Evolutionary conservation across 805 yeast genomes (phyloP).

Genomic region (Suhomyces vadensis): DNA sequence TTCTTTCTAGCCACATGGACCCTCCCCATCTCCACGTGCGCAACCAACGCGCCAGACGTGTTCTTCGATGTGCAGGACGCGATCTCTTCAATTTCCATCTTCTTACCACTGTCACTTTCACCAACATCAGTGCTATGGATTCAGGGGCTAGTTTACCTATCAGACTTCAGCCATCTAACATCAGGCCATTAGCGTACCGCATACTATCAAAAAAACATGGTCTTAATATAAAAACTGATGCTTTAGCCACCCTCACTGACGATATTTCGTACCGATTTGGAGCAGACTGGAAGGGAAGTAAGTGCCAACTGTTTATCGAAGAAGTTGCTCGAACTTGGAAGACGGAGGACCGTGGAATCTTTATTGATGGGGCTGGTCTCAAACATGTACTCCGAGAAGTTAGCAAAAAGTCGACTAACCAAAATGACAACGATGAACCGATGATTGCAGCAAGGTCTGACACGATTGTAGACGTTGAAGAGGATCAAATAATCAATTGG

Average conservation of each 20-base stretch:
- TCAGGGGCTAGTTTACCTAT: constrained; percentile 56
- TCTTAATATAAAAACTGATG: constrained; percentile 83
- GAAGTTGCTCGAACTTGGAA: constrained; percentile 83
- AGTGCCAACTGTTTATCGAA: constrained; percentile 67
- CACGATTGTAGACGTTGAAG: constrained; percentile 20
- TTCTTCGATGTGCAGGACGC: neutral
- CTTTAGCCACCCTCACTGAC: constrained; percentile 71
- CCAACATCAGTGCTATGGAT: too few relatives aligned
- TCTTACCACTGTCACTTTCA: neutral
- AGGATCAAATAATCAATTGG: constrained; percentile 55
- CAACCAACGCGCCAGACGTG: too few relatives aligned
- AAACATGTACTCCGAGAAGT: constrained; percentile 62
- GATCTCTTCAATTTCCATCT: neutral
- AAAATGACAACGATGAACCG: neutral
- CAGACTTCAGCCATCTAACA: constrained; percentile 71
- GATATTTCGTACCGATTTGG: constrained; percentile 78
- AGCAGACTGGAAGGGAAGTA: constrained; percentile 76
- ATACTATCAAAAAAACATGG: constrained; percentile 91
- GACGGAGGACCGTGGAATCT: constrained; percentile 82
- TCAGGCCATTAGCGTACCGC: constrained; percentile 90
- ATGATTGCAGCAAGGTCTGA: constrained; percentile 19
- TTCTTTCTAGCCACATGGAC: too few relatives aligned
- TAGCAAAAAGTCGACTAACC: constrained; percentile 1
- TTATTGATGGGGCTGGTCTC: constrained; percentile 76
- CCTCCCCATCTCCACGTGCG: too few relatives aligned